phyloP scores from a whole-genome alignment of 441 rosid genomes.

The Corymbia citriodora region DNA sequence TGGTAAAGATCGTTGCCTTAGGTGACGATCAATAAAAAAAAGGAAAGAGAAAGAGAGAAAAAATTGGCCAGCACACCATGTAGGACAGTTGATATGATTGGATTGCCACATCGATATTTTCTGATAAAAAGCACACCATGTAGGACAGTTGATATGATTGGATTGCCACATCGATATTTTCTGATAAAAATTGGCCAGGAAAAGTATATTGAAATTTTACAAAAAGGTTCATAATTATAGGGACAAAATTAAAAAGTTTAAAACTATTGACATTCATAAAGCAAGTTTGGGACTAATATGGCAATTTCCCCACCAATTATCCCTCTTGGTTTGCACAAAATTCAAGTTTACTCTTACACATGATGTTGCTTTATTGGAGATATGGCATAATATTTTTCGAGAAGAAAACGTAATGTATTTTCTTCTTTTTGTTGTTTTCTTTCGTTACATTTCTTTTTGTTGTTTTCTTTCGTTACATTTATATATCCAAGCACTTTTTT shows the following conservation, averaged over 20 bases:
- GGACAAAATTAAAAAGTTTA: not conserved
- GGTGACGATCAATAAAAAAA: not conserved
- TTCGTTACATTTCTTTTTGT: too few relatives aligned
- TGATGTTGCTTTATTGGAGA: too few relatives aligned
- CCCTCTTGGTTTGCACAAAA: too few relatives aligned
- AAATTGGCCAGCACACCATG: too few relatives aligned
- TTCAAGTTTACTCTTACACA: too few relatives aligned
- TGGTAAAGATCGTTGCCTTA: not conserved
- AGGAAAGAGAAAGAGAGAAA: not conserved
- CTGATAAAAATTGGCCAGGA: not conserved
- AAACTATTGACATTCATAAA: rapidly evolving
- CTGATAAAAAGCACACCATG: not conserved
- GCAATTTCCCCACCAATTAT: not conserved
- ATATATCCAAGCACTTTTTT: too few relatives aligned
- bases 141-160: rapidly evolving
- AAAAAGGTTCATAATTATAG: not conserved
- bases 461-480: too few relatives aligned
- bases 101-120: not conserved
- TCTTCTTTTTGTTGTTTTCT: too few relatives aligned
- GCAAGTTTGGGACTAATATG: rapidly evolving
- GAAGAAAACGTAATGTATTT: too few relatives aligned
- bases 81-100: rapidly evolving
- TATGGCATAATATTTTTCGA: too few relatives aligned
- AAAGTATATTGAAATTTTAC: not conserved
- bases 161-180: not conserved